phyloP scores from a whole-genome alignment of 192 early-diverging fungal species.

The Gaertneriomyces sp. region DNA sequence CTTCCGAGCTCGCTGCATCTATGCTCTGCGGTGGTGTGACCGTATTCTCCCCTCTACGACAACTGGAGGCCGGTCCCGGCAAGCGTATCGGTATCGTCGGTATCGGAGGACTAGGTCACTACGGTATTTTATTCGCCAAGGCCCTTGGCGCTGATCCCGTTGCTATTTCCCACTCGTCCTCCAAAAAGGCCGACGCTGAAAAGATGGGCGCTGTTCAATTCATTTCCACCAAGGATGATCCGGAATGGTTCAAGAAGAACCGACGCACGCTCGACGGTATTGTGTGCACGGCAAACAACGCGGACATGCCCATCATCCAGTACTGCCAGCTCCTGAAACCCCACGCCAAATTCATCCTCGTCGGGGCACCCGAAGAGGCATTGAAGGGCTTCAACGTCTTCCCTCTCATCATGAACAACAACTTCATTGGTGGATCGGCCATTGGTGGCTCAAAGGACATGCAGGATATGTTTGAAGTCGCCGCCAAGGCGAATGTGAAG shows the following conservation, averaged over 20 bases:
- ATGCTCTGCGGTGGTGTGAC: conserved; percentile 80
- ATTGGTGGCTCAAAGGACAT: conserved; percentile 60
- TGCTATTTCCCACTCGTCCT: conserved; percentile 26
- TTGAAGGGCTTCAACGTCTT: conserved; percentile 37
- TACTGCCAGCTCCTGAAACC: conserved; percentile 29
- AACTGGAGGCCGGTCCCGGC: conserved; percentile 53
- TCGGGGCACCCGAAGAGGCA: conserved; percentile 60
- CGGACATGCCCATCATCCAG: conserved; percentile 7
- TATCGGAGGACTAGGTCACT: conserved; percentile 65
- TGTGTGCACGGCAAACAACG: conserved; percentile 25
- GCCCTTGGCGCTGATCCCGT: conserved; percentile 31
- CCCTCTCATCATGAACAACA: conserved; percentile 38
- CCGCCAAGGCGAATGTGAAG: conserved; percentile 61
- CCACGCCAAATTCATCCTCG: conserved; percentile 60
- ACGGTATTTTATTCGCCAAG: conserved; percentile 55
- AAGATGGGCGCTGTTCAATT: conserved; percentile 33
- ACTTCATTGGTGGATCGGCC: conserved; percentile 62
- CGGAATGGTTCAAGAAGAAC: conserved; percentile 30
- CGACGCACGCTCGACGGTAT: conserved; percentile 43
- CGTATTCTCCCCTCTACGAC: conserved; percentile 67
- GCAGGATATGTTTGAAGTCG: conserved; percentile 65
- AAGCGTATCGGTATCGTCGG: conserved; percentile 71
- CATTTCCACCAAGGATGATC: conserved; percentile 35
- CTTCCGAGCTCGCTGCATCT: conserved; percentile 60
- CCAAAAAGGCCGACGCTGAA: conserved; percentile 31